A percentile compares a stretch with the other conserved stretches of the same genome.
These are phyloP conservation scores for Moniliophthora roreri DNA, from an alignment of 1,284 basidiomycete genomes.

Conservation along the genomic window DNA sequence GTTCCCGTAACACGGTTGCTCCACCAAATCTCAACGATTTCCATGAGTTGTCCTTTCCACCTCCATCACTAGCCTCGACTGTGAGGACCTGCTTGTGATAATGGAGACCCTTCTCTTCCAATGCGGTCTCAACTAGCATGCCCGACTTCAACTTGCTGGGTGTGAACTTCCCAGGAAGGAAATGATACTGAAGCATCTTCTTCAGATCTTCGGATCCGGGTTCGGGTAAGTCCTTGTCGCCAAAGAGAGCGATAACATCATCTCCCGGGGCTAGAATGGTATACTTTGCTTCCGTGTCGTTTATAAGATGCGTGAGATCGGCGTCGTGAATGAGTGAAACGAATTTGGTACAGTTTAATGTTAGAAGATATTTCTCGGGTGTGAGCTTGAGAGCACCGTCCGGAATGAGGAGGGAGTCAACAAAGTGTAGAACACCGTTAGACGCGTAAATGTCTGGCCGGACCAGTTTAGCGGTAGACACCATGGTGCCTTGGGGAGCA, in stretches of 20 bases:
- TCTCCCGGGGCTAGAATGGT: slow-evolving; percentile 91
- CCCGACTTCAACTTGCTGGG: slow-evolving; percentile 71
- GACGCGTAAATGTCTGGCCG: slow-evolving; percentile 85
- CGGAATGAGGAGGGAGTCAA: slow-evolving; percentile 83
- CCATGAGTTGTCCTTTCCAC: slow-evolving; percentile 42
- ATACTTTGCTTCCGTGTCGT: slow-evolving; percentile 68
- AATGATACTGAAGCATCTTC: slow-evolving; percentile 79
- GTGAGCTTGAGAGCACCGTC: slow-evolving; percentile 77
- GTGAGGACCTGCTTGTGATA: slow-evolving; percentile 73
- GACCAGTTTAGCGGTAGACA: slow-evolving; percentile 67
- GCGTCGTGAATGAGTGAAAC: slow-evolving; percentile 86
- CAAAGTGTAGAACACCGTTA: slow-evolving; percentile 93
- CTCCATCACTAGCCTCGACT: slow-evolving; percentile 60
- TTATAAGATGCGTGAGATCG: slow-evolving; percentile 75
- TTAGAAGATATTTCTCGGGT: slow-evolving; percentile 90
- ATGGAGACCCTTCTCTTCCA: slow-evolving; percentile 66
- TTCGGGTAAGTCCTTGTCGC: slow-evolving; percentile 56
- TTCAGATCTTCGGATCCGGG: slow-evolving; percentile 67
- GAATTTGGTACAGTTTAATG: slow-evolving; percentile 89
- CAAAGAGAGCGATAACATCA: slow-evolving; percentile 72
- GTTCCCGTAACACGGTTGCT: slow-evolving; percentile 77
- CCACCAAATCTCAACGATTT: slow-evolving; percentile 82
- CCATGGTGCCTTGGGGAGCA: slow-evolving; percentile 50
- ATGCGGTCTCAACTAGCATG: slow-evolving; percentile 77
- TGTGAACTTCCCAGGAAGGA: slow-evolving; percentile 77